phyloP scores from a whole-genome alignment of 352 stramenopile species.

The Globisporangium spinosum region DNA sequence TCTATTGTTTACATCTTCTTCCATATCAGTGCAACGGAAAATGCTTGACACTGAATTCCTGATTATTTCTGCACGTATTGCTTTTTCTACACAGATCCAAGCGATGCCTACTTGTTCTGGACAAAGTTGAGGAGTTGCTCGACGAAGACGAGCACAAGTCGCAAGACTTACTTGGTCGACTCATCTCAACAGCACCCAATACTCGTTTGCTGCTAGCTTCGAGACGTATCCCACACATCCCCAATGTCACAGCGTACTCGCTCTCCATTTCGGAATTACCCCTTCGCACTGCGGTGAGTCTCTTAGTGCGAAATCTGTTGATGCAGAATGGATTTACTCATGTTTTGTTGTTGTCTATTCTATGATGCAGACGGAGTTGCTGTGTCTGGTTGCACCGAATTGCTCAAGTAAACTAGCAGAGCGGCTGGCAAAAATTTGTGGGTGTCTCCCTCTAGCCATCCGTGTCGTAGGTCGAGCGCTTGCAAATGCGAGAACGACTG shows the following conservation, averaged over 20 bases:
- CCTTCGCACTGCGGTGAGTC: slow-evolving; percentile 56
- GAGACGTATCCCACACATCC: slow-evolving; percentile 65
- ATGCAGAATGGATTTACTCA: not conserved
- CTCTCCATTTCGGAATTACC: slow-evolving; percentile 71
- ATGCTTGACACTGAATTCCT: not conserved
- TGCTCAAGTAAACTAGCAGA: slow-evolving; percentile 62
- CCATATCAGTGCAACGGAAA: not conserved
- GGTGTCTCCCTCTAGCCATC: slow-evolving; percentile 77
- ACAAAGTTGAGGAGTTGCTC: slow-evolving; percentile 79
- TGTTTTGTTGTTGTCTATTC: slow-evolving; percentile 4
- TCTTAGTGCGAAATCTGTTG: not conserved
- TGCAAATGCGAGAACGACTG: slow-evolving; percentile 65
- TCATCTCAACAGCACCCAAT: slow-evolving; percentile 71
- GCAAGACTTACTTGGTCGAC: slow-evolving; percentile 58
- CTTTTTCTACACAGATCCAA: slow-evolving; percentile 36
- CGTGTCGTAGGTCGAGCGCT: slow-evolving; percentile 72
- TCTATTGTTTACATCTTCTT: not conserved
- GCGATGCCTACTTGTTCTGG: slow-evolving; percentile 65
- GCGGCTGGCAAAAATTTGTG: slow-evolving; percentile 65
- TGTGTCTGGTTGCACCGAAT: slow-evolving; percentile 60
- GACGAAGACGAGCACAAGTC: slow-evolving; percentile 74
- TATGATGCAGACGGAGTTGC: slow-evolving; percentile 49
- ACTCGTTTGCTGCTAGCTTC: slow-evolving; percentile 68
- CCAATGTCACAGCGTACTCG: slow-evolving; percentile 76
- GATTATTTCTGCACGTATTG: not conserved